These are phyloP conservation scores for Silene vulgaris DNA, from an alignment of 179 eudicot genomes.

Conservation along the genomic window DNA sequence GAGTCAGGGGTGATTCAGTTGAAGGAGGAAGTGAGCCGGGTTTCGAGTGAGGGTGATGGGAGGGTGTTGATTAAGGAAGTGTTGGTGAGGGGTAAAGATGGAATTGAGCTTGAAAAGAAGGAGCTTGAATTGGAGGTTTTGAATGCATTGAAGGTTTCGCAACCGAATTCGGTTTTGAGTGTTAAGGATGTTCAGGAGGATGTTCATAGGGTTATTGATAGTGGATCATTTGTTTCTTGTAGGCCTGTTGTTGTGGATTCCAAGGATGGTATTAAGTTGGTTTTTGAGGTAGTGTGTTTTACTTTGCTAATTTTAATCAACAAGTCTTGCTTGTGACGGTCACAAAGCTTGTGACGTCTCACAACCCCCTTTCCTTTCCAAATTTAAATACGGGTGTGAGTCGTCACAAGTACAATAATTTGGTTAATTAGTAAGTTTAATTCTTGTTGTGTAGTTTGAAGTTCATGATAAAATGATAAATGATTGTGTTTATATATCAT, in stretches of 20 bases:
- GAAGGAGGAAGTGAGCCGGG: no score
- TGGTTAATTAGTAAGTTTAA: neutral
- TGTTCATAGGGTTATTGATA: slow-evolving; percentile 75
- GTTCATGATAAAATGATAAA: no score
- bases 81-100: slow-evolving; percentile 74
- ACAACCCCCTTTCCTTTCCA: no score
- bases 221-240: slow-evolving; percentile 85
- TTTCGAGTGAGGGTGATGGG: slow-evolving; percentile 8
- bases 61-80: slow-evolving; percentile 55
- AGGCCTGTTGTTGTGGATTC: slow-evolving; percentile 91
- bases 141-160: slow-evolving; percentile 61
- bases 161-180: slow-evolving; percentile 75
- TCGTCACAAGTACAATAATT: neutral
- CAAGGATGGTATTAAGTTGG: slow-evolving; percentile 80
- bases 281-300: slow-evolving; percentile 63
- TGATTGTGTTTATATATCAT: neutral
- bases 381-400: no score
- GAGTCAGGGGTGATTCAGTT: slow-evolving; percentile 17
- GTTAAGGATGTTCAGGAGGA: slow-evolving; percentile 89
- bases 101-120: slow-evolving; percentile 73
- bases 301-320: neutral
- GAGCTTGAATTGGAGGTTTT: slow-evolving; percentile 75
- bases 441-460: neutral
- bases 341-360: no score
- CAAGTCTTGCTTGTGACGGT: no score